These are phyloP conservation scores for Rhypophila decipiens DNA, from an alignment of 495 filamentous ascomycete genomes.

Conservation along the genomic window DNA sequence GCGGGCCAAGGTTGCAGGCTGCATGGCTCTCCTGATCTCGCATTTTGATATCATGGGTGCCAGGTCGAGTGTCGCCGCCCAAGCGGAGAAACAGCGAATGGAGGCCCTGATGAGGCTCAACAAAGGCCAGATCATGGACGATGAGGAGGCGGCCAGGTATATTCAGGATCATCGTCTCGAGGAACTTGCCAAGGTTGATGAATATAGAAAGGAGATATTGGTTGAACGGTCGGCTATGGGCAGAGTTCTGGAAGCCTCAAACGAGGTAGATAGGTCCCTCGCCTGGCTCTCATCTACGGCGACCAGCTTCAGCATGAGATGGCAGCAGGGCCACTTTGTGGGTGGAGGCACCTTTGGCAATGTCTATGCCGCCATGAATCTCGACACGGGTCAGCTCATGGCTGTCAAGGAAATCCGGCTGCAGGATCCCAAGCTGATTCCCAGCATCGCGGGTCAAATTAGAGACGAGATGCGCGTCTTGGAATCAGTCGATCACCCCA, in stretches of 20 bases:
- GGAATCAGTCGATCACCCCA: constrained; percentile 91
- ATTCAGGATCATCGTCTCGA: constrained; percentile 66
- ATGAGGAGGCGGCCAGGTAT: constrained; percentile 71
- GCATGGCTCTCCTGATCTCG: constrained; percentile 95
- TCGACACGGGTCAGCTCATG: constrained; percentile 94
- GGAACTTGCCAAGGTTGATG: constrained; percentile 69
- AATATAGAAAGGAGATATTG: constrained; percentile 66
- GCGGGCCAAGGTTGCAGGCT: constrained; percentile 85
- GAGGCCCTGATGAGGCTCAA: constrained; percentile 71
- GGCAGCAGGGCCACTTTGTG: constrained; percentile 97
- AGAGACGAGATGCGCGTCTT: constrained; percentile 95
- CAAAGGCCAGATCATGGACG: constrained; percentile 68
- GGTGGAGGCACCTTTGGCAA: constrained; percentile 96
- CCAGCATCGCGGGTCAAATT: constrained; percentile 86
- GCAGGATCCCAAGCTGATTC: constrained; percentile 93
- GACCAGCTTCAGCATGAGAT: constrained; percentile 88
- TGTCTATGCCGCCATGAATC: constrained; percentile 93
- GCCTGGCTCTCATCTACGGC: constrained; percentile 89
- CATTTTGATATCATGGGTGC: constrained; percentile 99
- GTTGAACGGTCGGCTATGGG: constrained; percentile 87
- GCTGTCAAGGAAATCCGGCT: constrained; percentile 97
- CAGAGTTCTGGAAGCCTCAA: constrained; percentile 83
- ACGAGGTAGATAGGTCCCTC: constrained; percentile 89
- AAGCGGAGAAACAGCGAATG: constrained; percentile 67
- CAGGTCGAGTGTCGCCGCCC: constrained; percentile 82